Evolutionary conservation across 129 eudicot genomes (phyloP).

Genomic region (Arctium lappa): DNA sequence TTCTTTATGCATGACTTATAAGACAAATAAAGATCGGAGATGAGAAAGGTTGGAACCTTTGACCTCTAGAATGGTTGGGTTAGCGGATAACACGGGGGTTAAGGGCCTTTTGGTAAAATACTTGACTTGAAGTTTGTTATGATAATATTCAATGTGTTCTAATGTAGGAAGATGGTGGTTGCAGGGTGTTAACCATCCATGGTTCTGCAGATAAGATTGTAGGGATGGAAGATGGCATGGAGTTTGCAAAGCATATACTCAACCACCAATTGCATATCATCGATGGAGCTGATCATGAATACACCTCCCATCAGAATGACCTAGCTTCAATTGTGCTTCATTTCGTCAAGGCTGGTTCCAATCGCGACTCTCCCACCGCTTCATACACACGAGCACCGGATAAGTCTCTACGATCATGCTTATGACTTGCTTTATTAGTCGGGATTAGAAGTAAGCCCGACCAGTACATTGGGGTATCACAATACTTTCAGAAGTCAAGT

Average conservation of each 20-base stretch:
- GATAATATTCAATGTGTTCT: neutral
- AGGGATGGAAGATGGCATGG: slow-evolving; percentile 53
- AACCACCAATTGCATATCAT: slow-evolving; percentile 59
- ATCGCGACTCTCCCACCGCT: neutral
- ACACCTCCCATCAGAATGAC: slow-evolving; percentile 50
- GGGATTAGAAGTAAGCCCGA: neutral
- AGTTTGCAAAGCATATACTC: slow-evolving; percentile 45
- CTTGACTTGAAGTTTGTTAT: neutral
- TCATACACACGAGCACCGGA: neutral
- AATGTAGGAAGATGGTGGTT: neutral
- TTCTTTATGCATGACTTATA: no score
- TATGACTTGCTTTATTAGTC: slow-evolving; percentile 13
- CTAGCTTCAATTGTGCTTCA: slow-evolving; percentile 51
- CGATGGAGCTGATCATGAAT: slow-evolving; percentile 83
- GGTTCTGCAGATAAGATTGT: slow-evolving; percentile 66
- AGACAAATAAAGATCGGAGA: no score
- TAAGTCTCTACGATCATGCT: slow-evolving; percentile 31
- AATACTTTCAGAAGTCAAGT: neutral
- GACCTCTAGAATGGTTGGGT: no score
- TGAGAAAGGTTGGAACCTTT: no score
- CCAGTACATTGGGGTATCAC: neutral
- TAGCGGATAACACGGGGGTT: no score
- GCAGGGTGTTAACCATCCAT: slow-evolving; percentile 76
- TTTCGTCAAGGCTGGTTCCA: slow-evolving; percentile 35
- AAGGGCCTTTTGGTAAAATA: no score